Percentiles rank a stretch among this genome's conserved stretches.
phyloP scores from a whole-genome alignment of 116 monocot species.

The Dioscorea cayenensis region DNA sequence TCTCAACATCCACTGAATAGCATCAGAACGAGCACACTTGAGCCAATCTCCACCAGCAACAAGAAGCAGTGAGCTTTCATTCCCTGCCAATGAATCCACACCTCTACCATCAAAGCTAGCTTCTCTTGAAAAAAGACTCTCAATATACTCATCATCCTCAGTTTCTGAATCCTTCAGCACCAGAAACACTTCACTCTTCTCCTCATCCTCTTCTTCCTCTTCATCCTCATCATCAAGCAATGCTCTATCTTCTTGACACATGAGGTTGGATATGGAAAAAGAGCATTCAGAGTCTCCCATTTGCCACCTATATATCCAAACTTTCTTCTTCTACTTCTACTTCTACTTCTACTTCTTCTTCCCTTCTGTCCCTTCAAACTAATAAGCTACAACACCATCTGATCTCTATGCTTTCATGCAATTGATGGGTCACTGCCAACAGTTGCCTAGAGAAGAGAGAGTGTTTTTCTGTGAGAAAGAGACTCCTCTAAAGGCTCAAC shows the following conservation, averaged over 20 bases:
- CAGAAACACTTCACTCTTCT: not conserved
- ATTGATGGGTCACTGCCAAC: not conserved
- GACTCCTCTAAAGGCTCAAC: no score
- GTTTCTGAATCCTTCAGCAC: slow-evolving; percentile 11
- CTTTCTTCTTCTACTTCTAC: no score
- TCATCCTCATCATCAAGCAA: slow-evolving; percentile 20
- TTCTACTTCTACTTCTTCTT: no score
- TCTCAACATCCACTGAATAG: slow-evolving; percentile 70
- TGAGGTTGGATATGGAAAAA: slow-evolving; percentile 25
- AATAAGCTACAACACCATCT: no score
- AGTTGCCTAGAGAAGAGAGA: no score
- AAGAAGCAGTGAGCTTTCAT: not conserved
- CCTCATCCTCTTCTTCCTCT: slow-evolving; percentile 7
- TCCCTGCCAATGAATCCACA: not conserved
- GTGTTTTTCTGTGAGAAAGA: no score
- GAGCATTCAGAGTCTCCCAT: slow-evolving; percentile 22
- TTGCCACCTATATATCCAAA: not conserved
- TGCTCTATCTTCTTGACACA: slow-evolving; percentile 42
- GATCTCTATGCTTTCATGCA: not conserved
- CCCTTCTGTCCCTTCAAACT: no score
- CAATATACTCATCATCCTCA: slow-evolving; percentile 62
- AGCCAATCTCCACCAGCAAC: slow-evolving; percentile 21
- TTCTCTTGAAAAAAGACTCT: slow-evolving; percentile 46
- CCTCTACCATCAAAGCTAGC: slow-evolving; percentile 12
- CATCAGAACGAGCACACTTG: slow-evolving; percentile 34